Evolutionary conservation across 2,329 filamentous ascomycete species (phyloP).

Genomic region (Epichloe typhina): DNA sequence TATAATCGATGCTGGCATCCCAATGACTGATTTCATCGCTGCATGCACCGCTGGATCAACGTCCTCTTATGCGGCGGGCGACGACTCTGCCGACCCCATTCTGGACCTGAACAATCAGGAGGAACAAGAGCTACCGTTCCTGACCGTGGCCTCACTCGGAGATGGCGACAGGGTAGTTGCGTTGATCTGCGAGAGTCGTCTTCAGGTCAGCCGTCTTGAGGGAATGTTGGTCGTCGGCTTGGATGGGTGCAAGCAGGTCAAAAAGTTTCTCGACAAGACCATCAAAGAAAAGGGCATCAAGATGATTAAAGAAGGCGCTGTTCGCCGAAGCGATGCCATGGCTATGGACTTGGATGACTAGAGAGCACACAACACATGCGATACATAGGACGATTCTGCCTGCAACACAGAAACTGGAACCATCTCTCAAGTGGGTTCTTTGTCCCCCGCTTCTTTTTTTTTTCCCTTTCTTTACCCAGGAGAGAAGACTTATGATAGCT

Average conservation of each 20-base stretch:
- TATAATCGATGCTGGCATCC: slow-evolving; percentile 85
- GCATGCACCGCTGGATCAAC: slow-evolving; percentile 81
- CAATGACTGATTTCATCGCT: slow-evolving; percentile 84
- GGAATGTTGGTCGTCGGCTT: slow-evolving; percentile 87
- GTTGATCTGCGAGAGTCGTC: slow-evolving; percentile 73
- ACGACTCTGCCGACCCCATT: slow-evolving; percentile 61
- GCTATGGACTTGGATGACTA: slow-evolving; percentile 35
- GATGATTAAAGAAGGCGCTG: slow-evolving; percentile 45
- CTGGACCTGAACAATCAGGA: slow-evolving; percentile 69
- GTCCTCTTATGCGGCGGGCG: slow-evolving; percentile 48
- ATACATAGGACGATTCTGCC: not conserved
- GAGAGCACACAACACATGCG: not conserved
- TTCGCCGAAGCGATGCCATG: slow-evolving; percentile 34
- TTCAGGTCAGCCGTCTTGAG: slow-evolving; percentile 72
- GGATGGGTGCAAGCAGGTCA: slow-evolving; percentile 80
- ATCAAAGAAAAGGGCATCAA: slow-evolving; percentile 57
- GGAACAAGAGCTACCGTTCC: slow-evolving; percentile 75
- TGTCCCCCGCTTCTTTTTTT: not conserved
- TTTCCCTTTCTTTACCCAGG: too few relatives aligned
- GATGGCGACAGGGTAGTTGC: slow-evolving; percentile 63
- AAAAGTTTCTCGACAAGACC: slow-evolving; percentile 68
- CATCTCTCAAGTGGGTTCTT: not conserved
- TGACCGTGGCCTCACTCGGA: slow-evolving; percentile 75
- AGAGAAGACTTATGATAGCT: not conserved
- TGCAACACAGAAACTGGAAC: not conserved